Conservation (phyloP, 2,329 filamentous ascomycete species). For the Pyricularia grisea region DNA sequence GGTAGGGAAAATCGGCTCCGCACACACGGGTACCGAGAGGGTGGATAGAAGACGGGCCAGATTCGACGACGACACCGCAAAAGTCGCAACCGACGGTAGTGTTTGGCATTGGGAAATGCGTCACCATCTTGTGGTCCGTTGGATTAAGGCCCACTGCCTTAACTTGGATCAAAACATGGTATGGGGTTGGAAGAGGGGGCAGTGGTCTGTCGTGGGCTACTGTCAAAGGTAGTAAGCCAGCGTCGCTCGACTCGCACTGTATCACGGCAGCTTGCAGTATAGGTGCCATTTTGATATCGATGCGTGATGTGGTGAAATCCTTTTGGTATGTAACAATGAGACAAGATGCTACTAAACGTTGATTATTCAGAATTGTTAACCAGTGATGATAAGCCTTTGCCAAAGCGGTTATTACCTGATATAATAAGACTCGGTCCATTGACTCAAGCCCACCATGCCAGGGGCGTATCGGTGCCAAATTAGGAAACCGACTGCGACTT, state of each 20-base stretch:
- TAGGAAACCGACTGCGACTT: too few species aligned
- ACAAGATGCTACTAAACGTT: too few species aligned
- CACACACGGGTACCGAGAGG: neutral
- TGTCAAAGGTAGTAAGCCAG: neutral
- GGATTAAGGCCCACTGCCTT: neutral
- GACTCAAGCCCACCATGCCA: too few species aligned
- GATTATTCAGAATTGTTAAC: too few species aligned
- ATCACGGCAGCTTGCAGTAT: neutral
- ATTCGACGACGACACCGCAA: neutral
- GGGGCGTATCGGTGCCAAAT: too few species aligned
- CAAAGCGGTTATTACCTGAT: too few species aligned
- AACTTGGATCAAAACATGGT: neutral
- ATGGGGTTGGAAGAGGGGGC: neutral
- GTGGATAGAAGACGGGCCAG: neutral
- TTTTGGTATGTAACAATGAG: too few species aligned
- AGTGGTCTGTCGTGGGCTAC: neutral
- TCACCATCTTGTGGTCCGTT: neutral
- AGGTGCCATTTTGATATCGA: too few species aligned
- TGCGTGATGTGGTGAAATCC: too few species aligned
- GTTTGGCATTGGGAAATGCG: neutral
- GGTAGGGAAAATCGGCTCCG: neutral
- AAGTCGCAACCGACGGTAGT: neutral
- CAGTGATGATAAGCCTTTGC: too few species aligned
- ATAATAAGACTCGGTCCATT: too few species aligned
- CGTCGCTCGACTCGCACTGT: neutral